Percentiles rank a stretch among this genome's conserved stretches.
phyloP scores from a whole-genome alignment of 2,329 filamentous ascomycete genomes.

The Gnomoniopsis sp. region DNA sequence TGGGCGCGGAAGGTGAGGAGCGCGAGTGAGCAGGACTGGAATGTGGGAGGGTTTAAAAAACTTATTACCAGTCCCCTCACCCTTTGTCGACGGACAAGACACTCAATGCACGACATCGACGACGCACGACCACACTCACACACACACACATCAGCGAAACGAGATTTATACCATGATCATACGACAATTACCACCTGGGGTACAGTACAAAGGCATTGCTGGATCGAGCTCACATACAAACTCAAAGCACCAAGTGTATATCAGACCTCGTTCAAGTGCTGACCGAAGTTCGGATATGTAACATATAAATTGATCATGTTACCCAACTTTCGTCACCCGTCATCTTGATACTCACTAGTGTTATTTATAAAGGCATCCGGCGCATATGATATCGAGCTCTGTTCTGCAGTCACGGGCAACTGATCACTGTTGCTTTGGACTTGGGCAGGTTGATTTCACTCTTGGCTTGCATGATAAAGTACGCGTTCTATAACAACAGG shows the following conservation, averaged over 20 bases:
- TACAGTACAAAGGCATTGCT: not conserved
- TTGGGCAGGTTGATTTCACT: no score
- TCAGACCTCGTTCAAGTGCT: conserved; percentile 16
- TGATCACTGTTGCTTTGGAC: no score
- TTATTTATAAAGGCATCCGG: no score
- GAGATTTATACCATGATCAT: not conserved
- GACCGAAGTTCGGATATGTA: conserved; percentile 10
- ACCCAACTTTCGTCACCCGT: not conserved
- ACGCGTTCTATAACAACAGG: no score
- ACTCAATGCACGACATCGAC: not conserved
- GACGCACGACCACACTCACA: no score
- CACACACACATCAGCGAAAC: not conserved
- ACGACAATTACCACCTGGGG: not conserved
- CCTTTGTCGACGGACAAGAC: no score
- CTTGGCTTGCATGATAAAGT: no score
- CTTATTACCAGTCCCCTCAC: no score
- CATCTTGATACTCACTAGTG: not conserved
- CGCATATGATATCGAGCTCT: not conserved
- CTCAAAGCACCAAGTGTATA: conserved; percentile 2
- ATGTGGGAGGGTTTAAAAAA: not conserved
- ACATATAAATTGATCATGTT: not conserved
- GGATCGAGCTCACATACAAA: not conserved
- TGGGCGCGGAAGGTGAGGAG: conserved; percentile 11
- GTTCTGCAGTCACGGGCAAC: not conserved
- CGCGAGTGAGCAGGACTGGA: not conserved